Percentiles rank a stretch among this genome's conserved stretches.
Conservation (phyloP, 352 stramenopile species). For the Globisporangium alternatum region DNA sequence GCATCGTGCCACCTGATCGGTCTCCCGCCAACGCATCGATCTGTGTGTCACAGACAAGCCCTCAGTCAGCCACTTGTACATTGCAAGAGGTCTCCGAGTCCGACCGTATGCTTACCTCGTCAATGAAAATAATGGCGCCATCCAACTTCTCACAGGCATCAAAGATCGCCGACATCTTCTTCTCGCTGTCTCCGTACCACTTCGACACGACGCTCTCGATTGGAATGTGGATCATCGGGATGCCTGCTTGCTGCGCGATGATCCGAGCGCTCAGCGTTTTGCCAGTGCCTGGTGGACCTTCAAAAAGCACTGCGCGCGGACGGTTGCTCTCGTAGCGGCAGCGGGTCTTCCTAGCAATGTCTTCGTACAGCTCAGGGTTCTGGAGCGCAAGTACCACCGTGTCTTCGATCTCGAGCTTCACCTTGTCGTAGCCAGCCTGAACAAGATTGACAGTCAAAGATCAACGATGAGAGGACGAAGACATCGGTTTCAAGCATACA, state of each 20-base stretch:
- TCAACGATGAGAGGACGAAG: not conserved
- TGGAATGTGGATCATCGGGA: constrained; percentile 92
- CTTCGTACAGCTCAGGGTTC: constrained; percentile 89
- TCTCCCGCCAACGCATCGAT: constrained; percentile 90
- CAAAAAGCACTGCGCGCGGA: constrained; percentile 89
- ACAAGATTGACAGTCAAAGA: not conserved
- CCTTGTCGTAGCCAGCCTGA: constrained; percentile 86
- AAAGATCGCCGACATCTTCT: constrained; percentile 94
- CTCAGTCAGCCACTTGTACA: not conserved
- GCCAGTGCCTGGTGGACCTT: constrained; percentile 92
- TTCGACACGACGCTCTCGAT: constrained; percentile 94
- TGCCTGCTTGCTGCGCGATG: constrained; percentile 89
- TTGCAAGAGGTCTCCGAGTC: too few species aligned
- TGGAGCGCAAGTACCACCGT: constrained; percentile 90
- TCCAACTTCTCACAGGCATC: constrained; percentile 91
- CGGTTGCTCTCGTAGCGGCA: constrained; percentile 89
- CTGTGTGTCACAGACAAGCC: constrained; percentile 21
- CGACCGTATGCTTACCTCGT: constrained; percentile 48
- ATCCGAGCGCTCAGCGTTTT: constrained; percentile 94
- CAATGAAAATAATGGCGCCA: constrained; percentile 93
- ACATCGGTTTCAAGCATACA: not conserved
- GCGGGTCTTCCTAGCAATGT: constrained; percentile 88
- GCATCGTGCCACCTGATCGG: constrained; percentile 86
- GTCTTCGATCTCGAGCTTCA: constrained; percentile 92
- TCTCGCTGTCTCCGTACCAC: constrained; percentile 95